Evolutionary conservation across 805 yeast genomes (phyloP).

Genomic region (Kodamaea fukazawae): DNA sequence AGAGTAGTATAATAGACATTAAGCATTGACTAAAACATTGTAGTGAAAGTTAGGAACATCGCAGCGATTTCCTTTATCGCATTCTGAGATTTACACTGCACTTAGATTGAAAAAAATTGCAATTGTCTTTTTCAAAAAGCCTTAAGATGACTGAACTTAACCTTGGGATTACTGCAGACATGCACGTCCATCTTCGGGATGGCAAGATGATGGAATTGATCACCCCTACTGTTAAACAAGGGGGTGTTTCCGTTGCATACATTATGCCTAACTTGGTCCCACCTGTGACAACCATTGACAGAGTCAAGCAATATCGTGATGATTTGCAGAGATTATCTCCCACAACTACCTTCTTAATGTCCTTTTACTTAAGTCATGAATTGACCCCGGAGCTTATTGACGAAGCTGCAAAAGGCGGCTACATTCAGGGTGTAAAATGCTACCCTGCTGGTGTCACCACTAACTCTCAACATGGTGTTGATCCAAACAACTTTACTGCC

Average conservation of each 20-base stretch:
- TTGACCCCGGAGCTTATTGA: constrained; percentile 84
- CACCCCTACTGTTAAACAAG: constrained; percentile 84
- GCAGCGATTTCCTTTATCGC: no score
- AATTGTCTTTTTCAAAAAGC: background rate
- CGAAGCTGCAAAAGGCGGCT: constrained; percentile 67
- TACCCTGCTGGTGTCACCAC: constrained; percentile 99
- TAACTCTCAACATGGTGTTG: constrained; percentile 87
- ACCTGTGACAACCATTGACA: constrained; percentile 76
- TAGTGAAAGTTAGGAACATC: no score
- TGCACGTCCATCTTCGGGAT: constrained; percentile 95
- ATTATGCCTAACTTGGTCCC: constrained; percentile 97
- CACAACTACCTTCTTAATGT: constrained; percentile 84
- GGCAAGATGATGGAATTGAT: constrained; percentile 90
- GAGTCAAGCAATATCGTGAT: constrained; percentile 67
- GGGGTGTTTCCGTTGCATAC: constrained; percentile 89
- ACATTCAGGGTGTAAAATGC: constrained; percentile 86
- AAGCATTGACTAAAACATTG: no score
- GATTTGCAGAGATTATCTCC: constrained; percentile 67
- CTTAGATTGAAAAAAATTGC: background rate
- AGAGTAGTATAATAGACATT: background rate
- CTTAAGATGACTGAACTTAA: constrained; percentile 33
- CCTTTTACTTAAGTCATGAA: constrained; percentile 74
- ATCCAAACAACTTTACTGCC: constrained; percentile 82
- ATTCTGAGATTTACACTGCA: no score
- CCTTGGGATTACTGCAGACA: constrained; percentile 78